Evolutionary conservation across 176 grass and related monocot species (phyloP).

Genomic region (Saccharum spontaneum): DNA sequence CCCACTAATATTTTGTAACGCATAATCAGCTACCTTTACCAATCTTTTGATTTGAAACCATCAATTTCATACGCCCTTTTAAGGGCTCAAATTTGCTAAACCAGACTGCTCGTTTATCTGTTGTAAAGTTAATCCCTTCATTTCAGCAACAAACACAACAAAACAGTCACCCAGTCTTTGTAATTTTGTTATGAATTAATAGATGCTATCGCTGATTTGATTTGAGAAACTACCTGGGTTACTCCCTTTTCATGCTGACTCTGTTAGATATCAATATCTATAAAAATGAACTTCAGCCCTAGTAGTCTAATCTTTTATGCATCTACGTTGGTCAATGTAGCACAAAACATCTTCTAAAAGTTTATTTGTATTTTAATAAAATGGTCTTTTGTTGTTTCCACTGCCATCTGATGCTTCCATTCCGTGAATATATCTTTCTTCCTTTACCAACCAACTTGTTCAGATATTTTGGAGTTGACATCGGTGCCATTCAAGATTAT

Average conservation of each 20-base stretch:
- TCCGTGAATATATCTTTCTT: constrained; percentile 10
- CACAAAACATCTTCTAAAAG: not conserved
- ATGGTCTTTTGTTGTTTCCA: constrained; percentile 10
- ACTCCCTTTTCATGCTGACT: not conserved
- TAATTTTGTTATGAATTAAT: not conserved
- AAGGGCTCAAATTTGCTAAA: not conserved
- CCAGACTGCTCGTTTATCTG: not conserved
- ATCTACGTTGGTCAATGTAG: not conserved
- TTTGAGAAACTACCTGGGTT: not conserved
- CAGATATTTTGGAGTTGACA: constrained; percentile 96
- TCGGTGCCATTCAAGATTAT: constrained; percentile 77
- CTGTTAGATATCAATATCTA: not conserved
- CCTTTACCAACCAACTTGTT: constrained; percentile 45
- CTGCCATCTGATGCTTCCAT: not conserved
- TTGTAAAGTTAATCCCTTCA: constrained; percentile 1
- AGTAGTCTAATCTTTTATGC: not conserved
- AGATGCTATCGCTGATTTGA: not conserved
- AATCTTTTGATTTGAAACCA: not conserved
- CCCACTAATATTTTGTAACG: not conserved
- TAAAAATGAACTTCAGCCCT: not conserved
- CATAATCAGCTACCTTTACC: not conserved
- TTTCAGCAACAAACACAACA: not conserved
- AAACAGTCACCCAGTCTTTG: not conserved
- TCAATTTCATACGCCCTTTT: not conserved
- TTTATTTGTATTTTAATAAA: not conserved